A percentile compares a stretch with the other conserved stretches of the same genome.
phyloP scores from a whole-genome alignment of 1,284 basidiomycete genomes.

The Microbotryum violaceum region DNA sequence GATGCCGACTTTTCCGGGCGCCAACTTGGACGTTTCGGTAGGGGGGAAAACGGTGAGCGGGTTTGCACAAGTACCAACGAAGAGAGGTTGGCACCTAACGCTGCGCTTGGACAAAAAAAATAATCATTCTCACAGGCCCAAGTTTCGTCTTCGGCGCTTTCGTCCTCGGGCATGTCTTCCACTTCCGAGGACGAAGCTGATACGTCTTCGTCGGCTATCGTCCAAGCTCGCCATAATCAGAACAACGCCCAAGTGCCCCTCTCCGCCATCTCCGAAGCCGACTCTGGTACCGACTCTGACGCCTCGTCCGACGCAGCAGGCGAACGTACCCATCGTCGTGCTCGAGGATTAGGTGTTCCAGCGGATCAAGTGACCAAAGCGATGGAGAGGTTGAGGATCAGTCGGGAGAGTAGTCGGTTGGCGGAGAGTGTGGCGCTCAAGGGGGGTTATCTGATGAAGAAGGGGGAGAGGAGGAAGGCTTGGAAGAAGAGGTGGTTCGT shows the following conservation, averaged over 20 bases:
- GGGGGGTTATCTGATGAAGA: conserved; percentile 87
- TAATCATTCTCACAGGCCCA: not conserved
- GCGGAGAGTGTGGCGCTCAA: conserved; percentile 66
- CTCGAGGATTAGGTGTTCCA: not conserved
- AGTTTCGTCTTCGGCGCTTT: not conserved
- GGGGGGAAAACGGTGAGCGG: conserved; percentile 2
- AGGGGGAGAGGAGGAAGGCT: conserved; percentile 91
- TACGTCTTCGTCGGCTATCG: not conserved
- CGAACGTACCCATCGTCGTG: not conserved
- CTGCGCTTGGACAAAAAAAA: too few relatives aligned
- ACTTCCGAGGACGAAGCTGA: conserved; percentile 10
- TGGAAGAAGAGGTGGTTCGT: conserved; percentile 99
- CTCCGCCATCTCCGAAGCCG: conserved; percentile 28
- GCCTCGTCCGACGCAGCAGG: conserved; percentile 12
- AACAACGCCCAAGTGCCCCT: conserved; percentile 7
- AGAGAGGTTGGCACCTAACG: too few relatives aligned
- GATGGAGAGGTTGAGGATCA: conserved; percentile 7
- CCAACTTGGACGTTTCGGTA: not conserved
- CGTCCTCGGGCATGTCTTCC: not conserved
- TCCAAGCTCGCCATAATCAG: conserved; percentile 7
- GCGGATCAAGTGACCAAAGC: not conserved
- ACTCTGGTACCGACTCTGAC: conserved; percentile 26
- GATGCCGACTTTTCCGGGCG: not conserved
- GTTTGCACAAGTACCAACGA: too few relatives aligned
- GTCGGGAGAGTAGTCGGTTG: conserved; percentile 37